Evolutionary conservation across 2,329 filamentous ascomycete species (phyloP).

Genomic region (Trichoderma asperellum): DNA sequence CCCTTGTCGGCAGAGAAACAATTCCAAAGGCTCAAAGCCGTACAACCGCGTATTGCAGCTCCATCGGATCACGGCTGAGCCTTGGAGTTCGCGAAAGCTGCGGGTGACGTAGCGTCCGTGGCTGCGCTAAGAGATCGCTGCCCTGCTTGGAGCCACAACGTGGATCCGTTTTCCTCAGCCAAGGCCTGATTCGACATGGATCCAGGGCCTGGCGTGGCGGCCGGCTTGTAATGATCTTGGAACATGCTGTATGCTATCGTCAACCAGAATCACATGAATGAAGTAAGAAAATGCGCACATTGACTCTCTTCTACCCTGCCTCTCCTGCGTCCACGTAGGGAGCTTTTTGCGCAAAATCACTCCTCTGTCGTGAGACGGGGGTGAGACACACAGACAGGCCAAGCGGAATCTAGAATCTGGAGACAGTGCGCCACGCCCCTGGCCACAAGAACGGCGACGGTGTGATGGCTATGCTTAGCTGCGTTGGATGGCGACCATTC

Average conservation of each 20-base stretch:
- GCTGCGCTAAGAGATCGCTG: constrained; percentile 23
- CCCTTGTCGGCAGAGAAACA: neutral
- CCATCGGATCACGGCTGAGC: constrained; percentile 26
- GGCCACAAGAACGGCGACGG: constrained; percentile 4
- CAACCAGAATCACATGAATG: neutral
- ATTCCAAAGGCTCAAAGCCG: neutral
- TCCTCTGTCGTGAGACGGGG: constrained; percentile 10
- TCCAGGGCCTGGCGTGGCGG: neutral
- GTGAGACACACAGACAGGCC: constrained; percentile 9
- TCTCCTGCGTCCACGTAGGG: neutral
- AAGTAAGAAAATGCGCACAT: neutral
- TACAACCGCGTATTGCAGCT: neutral
- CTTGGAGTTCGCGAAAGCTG: constrained; percentile 17
- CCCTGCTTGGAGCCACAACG: constrained; percentile 24
- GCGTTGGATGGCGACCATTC: constrained; percentile 3
- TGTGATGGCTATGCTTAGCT: constrained; percentile 20
- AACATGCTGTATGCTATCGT: neutral
- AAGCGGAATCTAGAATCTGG: neutral
- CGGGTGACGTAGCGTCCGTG: constrained; percentile 30
- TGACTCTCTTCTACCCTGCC: neutral
- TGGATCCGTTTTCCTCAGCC: constrained; percentile 5
- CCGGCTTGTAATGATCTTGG: neutral
- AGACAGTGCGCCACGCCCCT: constrained; percentile 19
- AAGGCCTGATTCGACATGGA: constrained; percentile 11
- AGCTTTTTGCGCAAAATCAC: neutral